Conservation (phyloP, 306 rosid genomes). For the Acacia confusa region DNA sequence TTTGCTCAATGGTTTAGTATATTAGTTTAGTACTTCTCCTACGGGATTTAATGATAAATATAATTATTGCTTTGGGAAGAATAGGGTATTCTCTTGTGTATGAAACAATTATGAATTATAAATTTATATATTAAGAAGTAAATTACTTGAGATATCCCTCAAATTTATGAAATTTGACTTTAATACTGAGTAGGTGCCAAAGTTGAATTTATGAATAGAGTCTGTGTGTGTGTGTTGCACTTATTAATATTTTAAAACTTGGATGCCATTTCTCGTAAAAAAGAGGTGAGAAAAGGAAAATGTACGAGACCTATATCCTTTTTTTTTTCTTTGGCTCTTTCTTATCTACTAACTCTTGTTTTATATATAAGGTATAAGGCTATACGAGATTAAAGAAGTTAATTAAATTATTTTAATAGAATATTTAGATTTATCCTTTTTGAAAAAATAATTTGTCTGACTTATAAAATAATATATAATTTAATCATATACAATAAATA, state of each 20-base stretch:
- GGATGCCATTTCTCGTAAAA: neutral
- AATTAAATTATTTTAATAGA: too few relatives aligned
- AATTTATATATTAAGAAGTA: neutral
- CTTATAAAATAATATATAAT: too few relatives aligned
- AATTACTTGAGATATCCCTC: neutral
- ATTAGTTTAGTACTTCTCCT: neutral
- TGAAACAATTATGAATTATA: neutral
- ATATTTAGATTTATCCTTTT: too few relatives aligned
- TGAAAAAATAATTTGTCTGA: too few relatives aligned
- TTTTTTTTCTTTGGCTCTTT: neutral
- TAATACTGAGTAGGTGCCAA: too few relatives aligned
- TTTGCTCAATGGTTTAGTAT: constrained; percentile 11
- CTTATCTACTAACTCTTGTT: too few relatives aligned
- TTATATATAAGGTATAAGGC: too few relatives aligned
- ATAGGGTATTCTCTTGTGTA: neutral
- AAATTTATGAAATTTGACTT: too few relatives aligned
- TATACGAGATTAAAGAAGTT: too few relatives aligned
- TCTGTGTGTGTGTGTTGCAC: too few relatives aligned
- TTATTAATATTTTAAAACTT: too few relatives aligned
- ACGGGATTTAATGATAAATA: neutral
- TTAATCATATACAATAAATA: too few relatives aligned
- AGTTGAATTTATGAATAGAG: neutral
- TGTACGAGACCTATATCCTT: neutral
- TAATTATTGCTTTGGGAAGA: neutral
- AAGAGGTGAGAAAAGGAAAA: neutral